Base-by-base conservation (phyloP, 306 rosid genomes). In the Canavalia ensiformis region DNA sequence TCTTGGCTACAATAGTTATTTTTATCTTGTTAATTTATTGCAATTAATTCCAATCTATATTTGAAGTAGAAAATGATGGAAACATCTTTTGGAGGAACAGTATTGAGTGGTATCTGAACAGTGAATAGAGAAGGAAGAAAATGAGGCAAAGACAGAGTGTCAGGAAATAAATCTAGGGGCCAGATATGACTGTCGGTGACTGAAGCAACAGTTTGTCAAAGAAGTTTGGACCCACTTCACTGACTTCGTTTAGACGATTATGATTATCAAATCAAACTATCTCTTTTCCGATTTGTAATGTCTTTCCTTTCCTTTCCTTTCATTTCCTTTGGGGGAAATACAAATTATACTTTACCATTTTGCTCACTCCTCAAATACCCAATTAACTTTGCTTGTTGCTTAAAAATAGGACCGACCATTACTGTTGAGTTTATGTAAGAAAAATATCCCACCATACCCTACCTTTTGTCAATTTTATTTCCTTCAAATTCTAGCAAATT, bases 171-270 rank as follows among this genome's bases (percentile, higher is more conserved):
- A 81, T 84, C 63, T 62, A 76, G 42, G 60, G 56, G 55, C 49
- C 56, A 28, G 76, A 84, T 75, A 62, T 75, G 4, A 6, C 5
- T 84, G 88, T 84, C 88, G 88, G 85, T 34, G 73, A 74, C 84
- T 80, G 13, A n/a, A 74, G 31, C 58, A 67, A 29, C 87, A 84
- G 8, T 84, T 75, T 69, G 88, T 80, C 85, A 62, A 84, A 80
- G 47, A 7, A 8, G 6, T 62, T 69, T 42, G 71, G 85, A 35
- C 82, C 88, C 70, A 79, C 68, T 65, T 57, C 75, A 29, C 45
- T 47, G 6, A 37, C 67, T n/a, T 79, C 60, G 25, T 44, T 13
- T 68, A 41, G 5, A 29, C 72, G 5, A 51, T 51, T 65, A 65
- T 34, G 8, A 34, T 34, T 18, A 63, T 63, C 12, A 11, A 42